Conservation (phyloP, 768 basidiomycete genomes). For the Infundibulicybe gibba region DNA sequence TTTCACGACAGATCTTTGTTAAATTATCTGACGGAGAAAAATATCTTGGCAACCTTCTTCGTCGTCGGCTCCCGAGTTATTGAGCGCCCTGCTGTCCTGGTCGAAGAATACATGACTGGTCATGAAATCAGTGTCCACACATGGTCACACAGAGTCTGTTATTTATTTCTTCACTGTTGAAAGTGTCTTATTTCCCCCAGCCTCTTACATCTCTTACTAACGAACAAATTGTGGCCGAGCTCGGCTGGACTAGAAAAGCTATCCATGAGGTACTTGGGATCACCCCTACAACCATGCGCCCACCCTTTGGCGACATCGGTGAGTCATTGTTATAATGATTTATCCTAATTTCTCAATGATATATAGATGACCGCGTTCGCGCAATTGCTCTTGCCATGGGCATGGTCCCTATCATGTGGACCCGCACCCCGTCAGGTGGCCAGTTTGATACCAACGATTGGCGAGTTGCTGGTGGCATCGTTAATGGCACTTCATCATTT, state of each 20-base stretch:
- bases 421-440: slow-evolving; percentile 48
- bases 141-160: slow-evolving; percentile 74
- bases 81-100: slow-evolving; percentile 68
- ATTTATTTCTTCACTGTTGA: no score
- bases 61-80: slow-evolving; percentile 84
- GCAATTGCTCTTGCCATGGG: slow-evolving; percentile 91
- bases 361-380: slow-evolving; percentile 84
- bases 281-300: slow-evolving; percentile 75
- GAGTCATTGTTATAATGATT: slow-evolving; percentile 1
- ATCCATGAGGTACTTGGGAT: slow-evolving; percentile 77
- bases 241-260: slow-evolving; percentile 87
- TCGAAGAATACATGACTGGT: slow-evolving; percentile 77
- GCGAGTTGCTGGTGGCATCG: slow-evolving; percentile 78
- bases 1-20: slow-evolving; percentile 52
- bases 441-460: slow-evolving; percentile 84
- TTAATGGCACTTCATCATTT: slow-evolving; percentile 61
- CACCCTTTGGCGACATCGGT: slow-evolving; percentile 83
- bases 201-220: slow-evolving; percentile 69
- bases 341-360: slow-evolving; percentile 2
- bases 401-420: slow-evolving; percentile 89
- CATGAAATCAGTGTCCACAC: slow-evolving; percentile 86
- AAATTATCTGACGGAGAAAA: slow-evolving; percentile 60
- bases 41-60: slow-evolving; percentile 85
- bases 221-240: slow-evolving; percentile 85
- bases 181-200: slow-evolving; percentile 23